Evolutionary conservation across 2,329 filamentous ascomycete species (phyloP), one percentile per base, ranked within the genome.

Genomic region (Beauveria medogensis): DNA sequence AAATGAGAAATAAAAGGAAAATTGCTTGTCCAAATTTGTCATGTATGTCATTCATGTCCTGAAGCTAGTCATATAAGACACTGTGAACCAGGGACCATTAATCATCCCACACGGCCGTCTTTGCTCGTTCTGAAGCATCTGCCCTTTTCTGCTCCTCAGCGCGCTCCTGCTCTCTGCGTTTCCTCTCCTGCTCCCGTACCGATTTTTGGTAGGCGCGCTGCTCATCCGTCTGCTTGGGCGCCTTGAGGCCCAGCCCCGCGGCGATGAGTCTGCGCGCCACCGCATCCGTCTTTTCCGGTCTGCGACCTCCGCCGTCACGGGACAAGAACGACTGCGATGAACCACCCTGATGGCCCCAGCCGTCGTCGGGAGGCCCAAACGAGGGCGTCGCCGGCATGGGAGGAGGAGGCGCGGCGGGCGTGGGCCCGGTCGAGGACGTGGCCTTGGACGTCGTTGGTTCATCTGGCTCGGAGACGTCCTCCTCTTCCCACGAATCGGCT

Each of bases 201-300:
- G 90, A 88, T 66, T 82, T 84, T 69, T 97, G 92, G 72, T 94
- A 97, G 59, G 91, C 90, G 67, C 82, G 83, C 79, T 96, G 90
- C 75, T 97, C 92, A 64, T 95, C 91, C 1, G 91, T 97, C 72
- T 87, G 83, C 77, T 85, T 88, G 37, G 91, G 91, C 40, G 87
- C 85, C 69, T 87, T 85, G 59, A 97, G 83, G 1, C 94, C 94
- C 65, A 97, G 77, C 0, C 90, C 92, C 3, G 89, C 90, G 0
- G 91, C 92, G 71, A 99, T 97, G 83, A 99, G 82, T 62, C 94
- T 81, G 64, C 89, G 84, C 5, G 94, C 94, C 44, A 96, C 91
- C 0, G 92, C 91, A 63, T 95, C 95, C 64, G 92, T 95, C 79
- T 96, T 99, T 75, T 96, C 92, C 0, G 92, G 93, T 44, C 90